Evolutionary conservation across 352 stramenopile genomes (phyloP), one percentile per base, ranked within the genome.

Genomic region (Poterioochromonas sp.): DNA sequence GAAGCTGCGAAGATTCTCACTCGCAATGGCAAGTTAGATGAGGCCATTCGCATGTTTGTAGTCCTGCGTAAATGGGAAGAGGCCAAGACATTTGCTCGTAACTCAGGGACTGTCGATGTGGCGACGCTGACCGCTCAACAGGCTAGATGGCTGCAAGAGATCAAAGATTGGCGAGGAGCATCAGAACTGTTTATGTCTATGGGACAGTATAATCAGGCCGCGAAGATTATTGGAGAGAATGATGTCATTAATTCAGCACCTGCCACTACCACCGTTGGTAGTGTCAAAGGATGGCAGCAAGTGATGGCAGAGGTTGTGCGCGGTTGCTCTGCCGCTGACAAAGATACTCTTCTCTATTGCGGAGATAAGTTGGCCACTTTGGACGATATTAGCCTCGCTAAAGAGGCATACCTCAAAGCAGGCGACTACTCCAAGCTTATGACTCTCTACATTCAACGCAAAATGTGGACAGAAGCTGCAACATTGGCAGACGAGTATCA

Each of bases 1-100:
- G 84, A 95, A 15, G 92, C 93, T 11, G 93, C 91, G 34, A 95
- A 95, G 80, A 81, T 92, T 8, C 94, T 90, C 73, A 82, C 87
- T 0, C 87, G 93, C 73, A 88, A 85, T 68, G 88, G 86, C 44
- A 87, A 94, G 58, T 80, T 89, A n/a, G 83, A 91, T 44, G 86
- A 85, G 20, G 91, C 93, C 0, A 95, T 97, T 76, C 91, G 95
- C 85, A 91, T 97, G 85, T 97, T 94, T 82, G 86, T 89, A 0
- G 90, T 96, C 76, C 77, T 97, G 29, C 84, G 92, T 8, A 88
- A 93, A 84, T 97, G 92, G 92, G 92, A 96, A 41, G 88, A 97
- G 74, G 93, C 93, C 41, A 97, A 96, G 83, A 87, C 44, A 18
- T 81, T 76, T 71, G 76, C 76, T 39, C 60, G 54, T 41, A 43